Percentiles rank a stretch among this genome's conserved stretches.
Conservation (phyloP, 164 flowering plant species). For the Kingdonia uniflora region DNA sequence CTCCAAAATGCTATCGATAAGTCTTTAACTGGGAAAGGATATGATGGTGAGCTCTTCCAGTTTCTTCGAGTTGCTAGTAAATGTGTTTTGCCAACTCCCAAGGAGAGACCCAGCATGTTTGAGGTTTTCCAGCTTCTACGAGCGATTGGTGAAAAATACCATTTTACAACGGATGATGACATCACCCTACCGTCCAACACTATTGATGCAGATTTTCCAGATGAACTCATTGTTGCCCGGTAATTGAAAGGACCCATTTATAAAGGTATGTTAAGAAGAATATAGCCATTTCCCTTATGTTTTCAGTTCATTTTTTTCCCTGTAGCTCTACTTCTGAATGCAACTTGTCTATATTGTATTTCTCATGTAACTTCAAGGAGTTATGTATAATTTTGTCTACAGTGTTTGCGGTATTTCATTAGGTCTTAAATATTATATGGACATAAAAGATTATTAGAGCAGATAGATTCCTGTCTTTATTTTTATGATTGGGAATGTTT, state of each 20-base stretch:
- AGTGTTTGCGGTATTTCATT: too few species aligned
- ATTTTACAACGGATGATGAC: conserved; percentile 7
- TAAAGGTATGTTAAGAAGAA: conserved; percentile 5
- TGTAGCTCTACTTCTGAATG: too few species aligned
- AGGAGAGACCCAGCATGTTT: conserved; percentile 13
- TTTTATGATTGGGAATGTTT: too few species aligned
- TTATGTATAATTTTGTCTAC: too few species aligned
- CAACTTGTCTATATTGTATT: too few species aligned
- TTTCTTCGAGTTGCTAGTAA: conserved; percentile 9
- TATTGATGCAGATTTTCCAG: not conserved
- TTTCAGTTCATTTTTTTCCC: too few species aligned
- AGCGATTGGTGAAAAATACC: conserved; percentile 9
- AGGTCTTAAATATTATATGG: too few species aligned
- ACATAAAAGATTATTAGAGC: too few species aligned
- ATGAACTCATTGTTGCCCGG: conserved; percentile 11
- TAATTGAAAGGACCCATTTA: not conserved
- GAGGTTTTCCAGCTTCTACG: conserved; percentile 8
- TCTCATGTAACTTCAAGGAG: too few species aligned
- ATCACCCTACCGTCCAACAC: not conserved
- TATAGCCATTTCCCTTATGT: not conserved
- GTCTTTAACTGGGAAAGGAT: not conserved
- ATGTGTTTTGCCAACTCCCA: conserved; percentile 6
- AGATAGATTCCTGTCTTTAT: too few species aligned
- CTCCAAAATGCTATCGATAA: conserved; percentile 9
- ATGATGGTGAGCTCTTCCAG: conserved; percentile 5